phyloP scores from a whole-genome alignment of 1,284 basidiomycete genomes.

The Mycena citricolor region DNA sequence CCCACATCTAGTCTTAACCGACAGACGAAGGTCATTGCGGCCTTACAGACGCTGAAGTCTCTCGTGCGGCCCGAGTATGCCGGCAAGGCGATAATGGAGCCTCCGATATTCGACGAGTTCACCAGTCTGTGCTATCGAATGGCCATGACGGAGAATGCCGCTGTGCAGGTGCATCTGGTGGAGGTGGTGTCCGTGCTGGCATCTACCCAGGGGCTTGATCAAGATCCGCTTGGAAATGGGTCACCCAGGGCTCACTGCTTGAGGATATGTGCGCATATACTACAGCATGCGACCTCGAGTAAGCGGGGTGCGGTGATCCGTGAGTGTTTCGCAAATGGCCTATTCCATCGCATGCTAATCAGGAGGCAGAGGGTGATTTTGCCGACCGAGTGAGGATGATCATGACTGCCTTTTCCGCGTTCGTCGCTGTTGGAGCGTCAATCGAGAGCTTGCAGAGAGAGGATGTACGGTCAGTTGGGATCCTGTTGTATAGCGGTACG shows the following conservation, averaged over 20 bases:
- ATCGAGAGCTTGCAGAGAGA: constrained; percentile 59
- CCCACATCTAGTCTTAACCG: constrained; percentile 37
- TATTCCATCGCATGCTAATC: no score
- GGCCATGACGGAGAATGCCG: constrained; percentile 81
- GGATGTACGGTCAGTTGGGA: constrained; percentile 78
- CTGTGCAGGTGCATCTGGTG: constrained; percentile 74
- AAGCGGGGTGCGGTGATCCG: constrained; percentile 55
- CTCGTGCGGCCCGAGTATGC: constrained; percentile 80
- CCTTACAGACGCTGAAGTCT: constrained; percentile 77
- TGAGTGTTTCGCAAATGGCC: constrained; percentile 42
- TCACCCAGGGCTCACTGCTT: constrained; percentile 73
- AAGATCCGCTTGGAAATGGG: constrained; percentile 43
- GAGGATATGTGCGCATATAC: constrained; percentile 76
- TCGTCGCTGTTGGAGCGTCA: constrained; percentile 60
- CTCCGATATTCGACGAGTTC: constrained; percentile 87
- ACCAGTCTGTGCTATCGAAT: constrained; percentile 87
- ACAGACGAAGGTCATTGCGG: constrained; percentile 59
- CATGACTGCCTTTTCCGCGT: constrained; percentile 65
- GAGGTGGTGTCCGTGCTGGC: constrained; percentile 72
- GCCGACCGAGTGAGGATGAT: constrained; percentile 67
- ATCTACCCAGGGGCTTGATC: constrained; percentile 47
- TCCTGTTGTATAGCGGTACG: constrained; percentile 80
- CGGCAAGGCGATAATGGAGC: constrained; percentile 79
- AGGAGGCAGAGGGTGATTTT: constrained; percentile 44
- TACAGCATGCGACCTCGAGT: constrained; percentile 70